Percentiles rank a stretch among this genome's conserved stretches.
phyloP scores from a whole-genome alignment of 352 stramenopile genomes.

The Globisporangium takayamanum region DNA sequence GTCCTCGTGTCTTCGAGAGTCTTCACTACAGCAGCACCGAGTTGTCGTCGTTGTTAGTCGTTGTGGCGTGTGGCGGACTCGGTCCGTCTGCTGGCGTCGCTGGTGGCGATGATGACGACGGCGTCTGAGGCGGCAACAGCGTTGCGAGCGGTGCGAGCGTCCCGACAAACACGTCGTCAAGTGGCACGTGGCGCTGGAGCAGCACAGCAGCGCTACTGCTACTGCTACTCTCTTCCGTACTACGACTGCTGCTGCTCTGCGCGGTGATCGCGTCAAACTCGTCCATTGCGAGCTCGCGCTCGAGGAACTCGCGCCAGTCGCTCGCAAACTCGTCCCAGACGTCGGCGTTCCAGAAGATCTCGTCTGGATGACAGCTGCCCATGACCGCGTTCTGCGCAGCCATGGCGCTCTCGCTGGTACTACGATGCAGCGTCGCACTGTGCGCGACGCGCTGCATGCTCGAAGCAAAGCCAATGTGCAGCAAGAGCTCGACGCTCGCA shows the following conservation, averaged over 20 bases:
- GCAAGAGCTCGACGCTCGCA: conserved; percentile 43
- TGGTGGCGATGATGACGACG: no score
- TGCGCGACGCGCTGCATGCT: conserved; percentile 24
- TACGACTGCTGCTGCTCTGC: conserved; percentile 2
- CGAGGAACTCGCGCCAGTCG: conserved; percentile 51
- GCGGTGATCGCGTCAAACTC: conserved; percentile 40
- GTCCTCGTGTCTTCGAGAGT: no score
- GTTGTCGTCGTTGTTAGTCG: neutral
- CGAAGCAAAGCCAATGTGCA: conserved; percentile 67
- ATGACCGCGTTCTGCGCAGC: conserved; percentile 8
- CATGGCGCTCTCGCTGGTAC: no score
- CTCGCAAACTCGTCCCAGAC: conserved; percentile 48
- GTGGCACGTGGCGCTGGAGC: conserved; percentile 23
- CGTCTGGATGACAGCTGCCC: conserved; percentile 21
- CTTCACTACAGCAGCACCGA: neutral
- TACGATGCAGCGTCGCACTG: neutral
- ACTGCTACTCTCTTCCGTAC: conserved; percentile 8
- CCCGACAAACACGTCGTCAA: conserved; percentile 30
- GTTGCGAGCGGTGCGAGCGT: conserved; percentile 17
- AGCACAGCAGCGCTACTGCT: conserved; percentile 9
- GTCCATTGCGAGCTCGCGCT: conserved; percentile 45
- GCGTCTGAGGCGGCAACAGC: neutral
- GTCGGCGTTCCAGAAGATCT: conserved; percentile 46
- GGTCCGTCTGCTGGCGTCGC: no score
- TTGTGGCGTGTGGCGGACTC: no score